Conservation (phyloP, 192 early-diverging fungal species). For the Mortierella antarctica region DNA sequence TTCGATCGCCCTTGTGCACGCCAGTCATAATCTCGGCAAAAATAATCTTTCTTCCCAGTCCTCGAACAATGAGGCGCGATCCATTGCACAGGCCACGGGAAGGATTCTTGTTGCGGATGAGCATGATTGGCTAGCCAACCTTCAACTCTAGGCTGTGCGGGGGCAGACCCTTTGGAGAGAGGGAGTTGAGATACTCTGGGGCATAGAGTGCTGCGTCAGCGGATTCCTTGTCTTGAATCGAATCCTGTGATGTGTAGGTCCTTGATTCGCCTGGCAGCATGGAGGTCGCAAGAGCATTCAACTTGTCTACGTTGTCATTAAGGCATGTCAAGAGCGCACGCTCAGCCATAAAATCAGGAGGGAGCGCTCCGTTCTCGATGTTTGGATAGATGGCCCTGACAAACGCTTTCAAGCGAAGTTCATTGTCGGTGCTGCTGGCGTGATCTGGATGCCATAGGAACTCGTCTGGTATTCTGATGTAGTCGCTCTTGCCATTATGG, state of each 20-base stretch:
- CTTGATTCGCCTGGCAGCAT: constrained; percentile 8
- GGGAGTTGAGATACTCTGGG: constrained; percentile 20
- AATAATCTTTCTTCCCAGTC: constrained; percentile 15
- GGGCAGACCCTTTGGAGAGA: background rate
- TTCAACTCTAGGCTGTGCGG: constrained; percentile 16
- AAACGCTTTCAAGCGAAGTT: constrained; percentile 1
- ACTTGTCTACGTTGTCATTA: background rate
- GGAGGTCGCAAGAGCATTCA: constrained; percentile 10
- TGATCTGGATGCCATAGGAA: constrained; percentile 7
- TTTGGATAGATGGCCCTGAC: constrained; percentile 11
- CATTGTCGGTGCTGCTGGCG: background rate
- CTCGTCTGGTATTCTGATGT: constrained; percentile 18
- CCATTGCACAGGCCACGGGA: constrained; percentile 43
- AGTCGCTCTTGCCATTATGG: background rate
- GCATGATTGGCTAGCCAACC: constrained; percentile 25
- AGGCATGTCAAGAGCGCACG: constrained; percentile 8
- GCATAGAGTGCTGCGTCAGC: constrained; percentile 9
- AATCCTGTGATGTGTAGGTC: constrained; percentile 1
- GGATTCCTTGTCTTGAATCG: constrained; percentile 2
- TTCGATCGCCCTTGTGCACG: constrained; percentile 10
- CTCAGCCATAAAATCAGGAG: constrained; percentile 5
- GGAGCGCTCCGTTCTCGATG: background rate
- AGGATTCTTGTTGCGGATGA: constrained; percentile 38
- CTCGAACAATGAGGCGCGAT: constrained; percentile 27
- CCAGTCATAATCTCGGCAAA: background rate